Conservation (phyloP, 345 rosid genomes). For the Hibiscus tridactylites region DNA sequence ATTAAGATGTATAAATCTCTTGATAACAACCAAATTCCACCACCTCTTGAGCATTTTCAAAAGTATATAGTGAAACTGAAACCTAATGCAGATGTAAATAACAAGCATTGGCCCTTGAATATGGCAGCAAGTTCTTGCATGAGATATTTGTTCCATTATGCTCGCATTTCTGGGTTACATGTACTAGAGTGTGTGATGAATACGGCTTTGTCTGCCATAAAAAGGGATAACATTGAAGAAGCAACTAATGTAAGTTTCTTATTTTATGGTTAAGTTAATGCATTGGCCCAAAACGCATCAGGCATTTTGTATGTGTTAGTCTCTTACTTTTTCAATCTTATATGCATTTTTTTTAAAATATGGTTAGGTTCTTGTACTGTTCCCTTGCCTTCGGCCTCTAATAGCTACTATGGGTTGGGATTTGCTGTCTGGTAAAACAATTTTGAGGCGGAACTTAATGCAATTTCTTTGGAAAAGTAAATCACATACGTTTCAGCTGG, state of each 20-base stretch:
- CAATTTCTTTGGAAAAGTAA: constrained; percentile 69
- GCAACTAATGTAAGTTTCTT: constrained; percentile 69
- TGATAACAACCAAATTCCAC: constrained; percentile 49
- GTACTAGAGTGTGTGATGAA: constrained; percentile 78
- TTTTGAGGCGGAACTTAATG: constrained; percentile 63
- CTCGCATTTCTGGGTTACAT: constrained; percentile 79
- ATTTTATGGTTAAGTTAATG: constrained; percentile 16
- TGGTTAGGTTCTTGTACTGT: constrained; percentile 56
- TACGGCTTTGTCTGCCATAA: constrained; percentile 56
- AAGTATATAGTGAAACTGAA: constrained; percentile 40
- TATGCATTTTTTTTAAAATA: neutral
- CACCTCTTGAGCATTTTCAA: constrained; percentile 55
- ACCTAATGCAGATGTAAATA: constrained; percentile 31
- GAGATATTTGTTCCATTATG: constrained; percentile 84
- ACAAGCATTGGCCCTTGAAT: constrained; percentile 31
- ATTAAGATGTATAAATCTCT: constrained; percentile 39
- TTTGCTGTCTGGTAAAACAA: constrained; percentile 68
- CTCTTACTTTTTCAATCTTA: neutral
- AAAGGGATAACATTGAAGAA: constrained; percentile 68
- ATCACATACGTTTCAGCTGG: constrained; percentile 56
- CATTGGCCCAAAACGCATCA: constrained; percentile 3
- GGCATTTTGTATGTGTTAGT: neutral
- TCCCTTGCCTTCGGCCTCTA: constrained; percentile 72
- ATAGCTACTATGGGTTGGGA: constrained; percentile 99
- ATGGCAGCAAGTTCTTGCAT: constrained; percentile 45